These are phyloP conservation scores for Magnolia changhungtana DNA, from an alignment of 164 flowering plant species.

Conservation along the genomic window DNA sequence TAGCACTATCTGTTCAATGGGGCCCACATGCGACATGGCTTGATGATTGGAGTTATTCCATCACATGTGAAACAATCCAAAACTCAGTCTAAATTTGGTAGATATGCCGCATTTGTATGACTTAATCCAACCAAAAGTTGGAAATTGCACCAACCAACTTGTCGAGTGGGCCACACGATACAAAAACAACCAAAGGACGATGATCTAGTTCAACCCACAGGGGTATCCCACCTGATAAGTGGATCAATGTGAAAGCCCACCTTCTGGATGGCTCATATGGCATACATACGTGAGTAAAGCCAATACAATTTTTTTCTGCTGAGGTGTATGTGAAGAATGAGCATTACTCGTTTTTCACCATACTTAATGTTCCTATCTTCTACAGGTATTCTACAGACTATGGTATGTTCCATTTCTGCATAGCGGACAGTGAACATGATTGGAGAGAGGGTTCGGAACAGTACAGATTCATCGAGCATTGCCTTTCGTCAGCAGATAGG, in stretches of 20 bases:
- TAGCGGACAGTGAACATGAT: conserved; percentile 87
- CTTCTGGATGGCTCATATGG: background rate
- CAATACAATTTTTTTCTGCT: background rate
- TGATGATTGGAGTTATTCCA: background rate
- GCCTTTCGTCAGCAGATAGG: conserved; percentile 75
- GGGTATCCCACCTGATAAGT: background rate
- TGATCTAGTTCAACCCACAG: no score
- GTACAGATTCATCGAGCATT: conserved; percentile 75
- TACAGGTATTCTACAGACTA: conserved; percentile 83
- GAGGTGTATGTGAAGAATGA: no score
- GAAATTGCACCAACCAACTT: background rate
- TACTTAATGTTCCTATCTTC: background rate
- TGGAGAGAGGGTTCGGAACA: conserved; percentile 94
- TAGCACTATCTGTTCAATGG: no score
- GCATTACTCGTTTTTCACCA: no score
- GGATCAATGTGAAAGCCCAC: background rate
- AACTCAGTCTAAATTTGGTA: background rate
- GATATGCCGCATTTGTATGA: background rate
- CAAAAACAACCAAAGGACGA: background rate
- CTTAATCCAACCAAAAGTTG: background rate
- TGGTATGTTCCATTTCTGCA: conserved; percentile 89
- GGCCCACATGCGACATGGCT: background rate
- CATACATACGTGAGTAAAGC: no score
- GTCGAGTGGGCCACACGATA: background rate
- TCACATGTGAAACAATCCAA: background rate